Base-by-base conservation (phyloP, 176 grass and related monocot genomes). In the Eleusine coracana region DNA sequence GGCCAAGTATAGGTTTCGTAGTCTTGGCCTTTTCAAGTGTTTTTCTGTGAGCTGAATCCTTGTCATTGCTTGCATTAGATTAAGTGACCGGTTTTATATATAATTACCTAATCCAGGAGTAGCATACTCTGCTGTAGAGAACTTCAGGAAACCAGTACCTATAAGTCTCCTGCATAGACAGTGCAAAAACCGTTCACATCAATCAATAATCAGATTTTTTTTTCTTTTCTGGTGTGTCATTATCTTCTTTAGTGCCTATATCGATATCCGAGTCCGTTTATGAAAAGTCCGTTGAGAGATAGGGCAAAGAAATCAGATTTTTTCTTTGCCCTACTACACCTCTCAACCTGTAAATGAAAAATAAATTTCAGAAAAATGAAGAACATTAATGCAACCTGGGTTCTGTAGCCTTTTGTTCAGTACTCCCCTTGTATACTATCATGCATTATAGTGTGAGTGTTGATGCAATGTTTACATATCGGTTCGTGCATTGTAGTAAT, bases 91-190 rank as follows among this genome's bases (percentile, higher is more conserved):
- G 69, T 89, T 94, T 77, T 95, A 95, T 52, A 98, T 87, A 74
- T 92, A 82, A 75, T 95, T 95, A 44, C 96, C 96, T 52, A 98
- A 86, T 31, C 89, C 96, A 86, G 89, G 91, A 73, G 85, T 89
- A 73, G 85, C 89, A 90, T 88, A 93, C 76, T 86, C 78, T 73
- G 79, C 44, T 75, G 86, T 87, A 76, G 77, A 80, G 65, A 98
- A 98, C 79, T 91, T 98, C 40, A 98, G 80, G 70, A 95, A 95
- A 67, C 86, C 91, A 79, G 92, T 93, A 56, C 92, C 96, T 82
- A 79, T 91, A 65, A 91, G 96, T 83, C 96, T 91, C 86, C 95
- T 98, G 82, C 64, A 80, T 74, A 70, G 68, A 51, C 14, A 72
- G 55, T 25, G 38, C 18, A 71, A 69, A 82, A 79, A 68, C 3